Base-by-base conservation (phyloP, 169 alveolate genomes). In the Theileria sp. region DNA sequence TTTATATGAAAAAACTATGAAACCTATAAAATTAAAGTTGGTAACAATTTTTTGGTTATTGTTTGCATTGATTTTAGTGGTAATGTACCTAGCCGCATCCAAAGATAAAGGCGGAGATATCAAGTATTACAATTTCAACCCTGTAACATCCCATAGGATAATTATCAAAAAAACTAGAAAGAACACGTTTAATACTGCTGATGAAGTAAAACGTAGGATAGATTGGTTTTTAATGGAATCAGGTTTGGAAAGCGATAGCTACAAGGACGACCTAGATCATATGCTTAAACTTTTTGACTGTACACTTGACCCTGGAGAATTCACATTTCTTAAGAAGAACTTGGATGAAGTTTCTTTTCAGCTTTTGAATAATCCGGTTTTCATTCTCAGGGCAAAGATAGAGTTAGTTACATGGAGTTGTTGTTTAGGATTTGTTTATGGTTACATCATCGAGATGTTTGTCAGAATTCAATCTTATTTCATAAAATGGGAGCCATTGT, bases 401-500 rank as follows among this genome's bases (percentile, higher is more conserved):
- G 72, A 64, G 38, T 0, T 21, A 50, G 72, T 64, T 15, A 64
- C 26, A 9, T 64, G 72, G 72, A n/a, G 72, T 21, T 64, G 44
- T 21, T 64, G 72, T 19, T 23, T 21, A 19, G 72, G 72, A 15
- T 64, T 64, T 21, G 49, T 38, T 17, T 21, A 9, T 23, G 2
- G 44, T 17, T 61, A 74, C 28, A 5, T 81, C 51, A 25, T 19
- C 5, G 17, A 13, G 32, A 28, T 19, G 19, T 21, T 25, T 54
- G 21, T 19, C 3, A 58, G 54, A 21, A n/a, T 73, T 15, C 75
- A 66, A 49, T 5, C 10, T 21, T 75, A 44, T 79, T 64, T 75
- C 21, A n/a, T 15, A 21, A 23, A n/a, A 15, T 81, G 88, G 88
- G 88, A 81, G 60, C 4, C 8, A 17, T 28, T 50, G 10, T 81